Evolutionary conservation across 495 filamentous ascomycete species (phyloP), one percentile per base, ranked within the genome.

Genomic region (Aspergillus hancockii): DNA sequence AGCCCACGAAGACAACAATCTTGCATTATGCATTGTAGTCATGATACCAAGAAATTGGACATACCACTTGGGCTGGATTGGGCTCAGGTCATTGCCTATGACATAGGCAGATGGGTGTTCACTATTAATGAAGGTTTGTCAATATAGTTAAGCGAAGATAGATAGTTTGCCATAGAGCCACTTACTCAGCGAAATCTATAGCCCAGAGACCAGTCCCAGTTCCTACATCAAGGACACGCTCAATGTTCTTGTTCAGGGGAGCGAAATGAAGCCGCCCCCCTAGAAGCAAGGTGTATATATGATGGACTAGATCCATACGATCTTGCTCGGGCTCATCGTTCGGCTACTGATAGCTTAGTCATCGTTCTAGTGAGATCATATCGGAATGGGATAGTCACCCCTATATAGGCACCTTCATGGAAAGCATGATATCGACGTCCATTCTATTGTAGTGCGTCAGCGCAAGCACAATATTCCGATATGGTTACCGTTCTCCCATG

Each of bases 191-290:
- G 23, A 47, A 47, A 10, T 47, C 43, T 23, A 47, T 47, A n/a
- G 43, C 43, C 43, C 43, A 47, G 19, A 47, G 43, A n/a, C 43
- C 43, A 47, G 43, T 47, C 10, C 43, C 43, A 10, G 43, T 47
- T 18, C 43, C 43, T n/a, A 47, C 2, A 47, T 47, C 43, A 47
- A 47, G 43, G 16, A 47, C 43, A 47, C 43, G 43, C 16, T 47
- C 8, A 21, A n/a, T 18, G 10, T 23, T 23, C 43, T 47, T 23
- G 5, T 19, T 5, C 12, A 47, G 19, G 6, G 43, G 43, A 16
- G 43, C 43, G 6, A 47, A 19, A 47, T 47, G 43, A 4, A 47
- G 43, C 43, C 19, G 22, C 19, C 19, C 19, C 0, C 16, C 43
- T 1, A 47, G 43, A 18, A 47, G 12, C 3, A 47, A 14, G 19